Percentiles rank a stretch among this genome's conserved stretches.
Evolutionary conservation across 108 stramenopile species (phyloP).

Genomic region (Epithemia pelagica): DNA sequence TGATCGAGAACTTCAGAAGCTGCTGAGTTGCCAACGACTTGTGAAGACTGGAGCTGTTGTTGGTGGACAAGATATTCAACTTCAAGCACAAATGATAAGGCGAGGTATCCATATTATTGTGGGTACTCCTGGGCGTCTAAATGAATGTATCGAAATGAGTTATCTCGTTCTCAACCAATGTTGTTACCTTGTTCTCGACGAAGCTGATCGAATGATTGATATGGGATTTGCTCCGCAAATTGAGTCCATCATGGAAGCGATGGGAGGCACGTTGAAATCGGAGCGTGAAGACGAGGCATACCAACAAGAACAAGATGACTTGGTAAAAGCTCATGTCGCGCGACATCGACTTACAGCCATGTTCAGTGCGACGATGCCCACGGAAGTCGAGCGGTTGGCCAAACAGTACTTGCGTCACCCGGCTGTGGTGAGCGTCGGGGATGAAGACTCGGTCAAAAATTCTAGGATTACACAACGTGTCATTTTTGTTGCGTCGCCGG

Average conservation of each 20-base stretch:
- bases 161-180: constrained; percentile 97
- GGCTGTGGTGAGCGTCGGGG: constrained; percentile 86
- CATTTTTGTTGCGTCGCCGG: constrained; percentile 66
- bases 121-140: constrained; percentile 96
- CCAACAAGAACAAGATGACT: constrained; percentile 66
- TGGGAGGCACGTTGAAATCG: constrained; percentile 82
- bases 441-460: constrained; percentile 90
- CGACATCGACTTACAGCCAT: constrained; percentile 88
- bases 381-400: constrained; percentile 90
- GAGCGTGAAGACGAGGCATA: constrained; percentile 80
- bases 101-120: constrained; percentile 93
- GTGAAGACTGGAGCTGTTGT: constrained; percentile 64
- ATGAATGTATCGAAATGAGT: constrained; percentile 90
- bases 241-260: constrained; percentile 82
- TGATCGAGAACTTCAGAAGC: constrained; percentile 82
- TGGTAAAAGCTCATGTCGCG: constrained; percentile 38
- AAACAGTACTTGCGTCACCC: constrained; percentile 89
- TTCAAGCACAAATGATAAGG: constrained; percentile 82
- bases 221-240: constrained; percentile 95
- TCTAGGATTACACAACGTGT: constrained; percentile 88
- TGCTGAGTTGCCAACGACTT: constrained; percentile 34
- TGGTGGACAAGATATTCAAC: constrained; percentile 88
- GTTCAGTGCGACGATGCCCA: constrained; percentile 97
- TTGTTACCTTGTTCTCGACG: constrained; percentile 92
- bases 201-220: constrained; percentile 69